These are phyloP conservation scores for Lippia alba DNA, from an alignment of 305 asterid genomes.

Conservation along the genomic window DNA sequence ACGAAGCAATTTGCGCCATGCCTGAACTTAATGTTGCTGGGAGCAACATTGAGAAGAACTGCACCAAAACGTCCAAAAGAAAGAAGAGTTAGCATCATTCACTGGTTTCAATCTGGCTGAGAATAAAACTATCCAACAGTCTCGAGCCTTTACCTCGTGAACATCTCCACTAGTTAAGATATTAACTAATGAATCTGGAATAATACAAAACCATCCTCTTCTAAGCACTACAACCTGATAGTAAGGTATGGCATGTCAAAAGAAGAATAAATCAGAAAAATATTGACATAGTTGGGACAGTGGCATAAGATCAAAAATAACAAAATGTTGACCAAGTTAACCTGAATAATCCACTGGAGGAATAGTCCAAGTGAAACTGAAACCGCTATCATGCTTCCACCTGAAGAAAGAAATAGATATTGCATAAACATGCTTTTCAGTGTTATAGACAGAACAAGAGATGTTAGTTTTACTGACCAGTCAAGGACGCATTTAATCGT, in stretches of 20 bases:
- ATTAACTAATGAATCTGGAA: constrained; percentile 41
- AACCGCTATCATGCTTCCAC: constrained; percentile 42
- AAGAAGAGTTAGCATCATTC: constrained; percentile 12
- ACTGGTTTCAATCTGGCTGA: background rate
- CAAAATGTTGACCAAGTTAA: constrained; percentile 15
- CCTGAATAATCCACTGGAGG: constrained; percentile 59
- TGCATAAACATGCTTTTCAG: constrained; percentile 1
- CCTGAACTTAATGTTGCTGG: constrained; percentile 57
- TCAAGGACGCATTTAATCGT: constrained; percentile 35
- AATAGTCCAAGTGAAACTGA: constrained; percentile 52
- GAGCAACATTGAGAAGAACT: constrained; percentile 52
- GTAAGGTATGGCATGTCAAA: too few relatives aligned
- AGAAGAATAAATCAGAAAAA: constrained; percentile 10
- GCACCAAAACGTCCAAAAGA: constrained; percentile 21
- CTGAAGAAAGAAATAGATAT: constrained; percentile 35
- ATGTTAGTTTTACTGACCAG: constrained; percentile 40
- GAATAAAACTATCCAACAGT: background rate
- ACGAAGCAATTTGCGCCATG: constrained; percentile 53
- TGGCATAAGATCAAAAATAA: background rate
- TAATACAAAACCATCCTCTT: constrained; percentile 29
- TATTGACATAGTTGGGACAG: background rate
- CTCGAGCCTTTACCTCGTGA: constrained; percentile 43
- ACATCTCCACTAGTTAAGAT: constrained; percentile 41
- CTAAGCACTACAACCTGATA: constrained; percentile 44
- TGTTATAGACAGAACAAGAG: constrained; percentile 11